A percentile compares a stretch with the other conserved stretches of the same genome.
Evolutionary conservation across 345 rosid species (phyloP).

Genomic region (Hibiscus syriacus): DNA sequence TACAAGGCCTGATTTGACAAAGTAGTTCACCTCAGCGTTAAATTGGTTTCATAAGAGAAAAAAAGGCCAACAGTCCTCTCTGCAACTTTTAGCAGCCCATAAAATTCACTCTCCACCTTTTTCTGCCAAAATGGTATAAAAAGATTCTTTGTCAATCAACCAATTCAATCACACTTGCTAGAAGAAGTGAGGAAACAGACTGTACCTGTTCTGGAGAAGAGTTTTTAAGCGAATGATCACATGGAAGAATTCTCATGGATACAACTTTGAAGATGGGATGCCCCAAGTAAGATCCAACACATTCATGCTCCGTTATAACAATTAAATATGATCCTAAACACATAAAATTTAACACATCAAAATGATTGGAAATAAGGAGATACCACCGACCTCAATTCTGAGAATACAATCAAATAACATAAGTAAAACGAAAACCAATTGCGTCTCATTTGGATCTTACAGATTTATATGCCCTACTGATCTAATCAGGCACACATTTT

Average conservation of each 20-base stretch:
- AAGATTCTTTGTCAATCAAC: slow-evolving; percentile 3
- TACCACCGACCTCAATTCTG: not conserved
- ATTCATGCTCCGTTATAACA: slow-evolving; percentile 65
- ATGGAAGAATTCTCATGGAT: slow-evolving; percentile 77
- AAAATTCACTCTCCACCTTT: slow-evolving; percentile 78
- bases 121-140: slow-evolving; percentile 40
- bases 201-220: slow-evolving; percentile 75
- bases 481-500: not conserved
- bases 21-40: slow-evolving; percentile 66
- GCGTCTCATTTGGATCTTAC: not conserved
- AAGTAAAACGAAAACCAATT: not conserved
- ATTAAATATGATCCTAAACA: slow-evolving; percentile 75
- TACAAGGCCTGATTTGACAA: not conserved
- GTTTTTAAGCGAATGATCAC: slow-evolving; percentile 69
- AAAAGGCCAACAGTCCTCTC: slow-evolving; percentile 75
- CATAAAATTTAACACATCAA: not conserved
- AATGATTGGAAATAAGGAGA: not conserved
- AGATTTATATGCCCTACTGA: not conserved
- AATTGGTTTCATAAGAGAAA: slow-evolving; percentile 82
- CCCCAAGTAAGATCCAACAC: slow-evolving; percentile 77
- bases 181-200: not conserved
- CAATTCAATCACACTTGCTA: not conserved
- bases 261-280: slow-evolving; percentile 72
- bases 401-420: not conserved
- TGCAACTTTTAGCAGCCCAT: slow-evolving; percentile 54